Percentiles rank a stretch among this genome's conserved stretches.
phyloP scores from a whole-genome alignment of 495 filamentous ascomycete species.

The Penicillium bovifimosum region DNA sequence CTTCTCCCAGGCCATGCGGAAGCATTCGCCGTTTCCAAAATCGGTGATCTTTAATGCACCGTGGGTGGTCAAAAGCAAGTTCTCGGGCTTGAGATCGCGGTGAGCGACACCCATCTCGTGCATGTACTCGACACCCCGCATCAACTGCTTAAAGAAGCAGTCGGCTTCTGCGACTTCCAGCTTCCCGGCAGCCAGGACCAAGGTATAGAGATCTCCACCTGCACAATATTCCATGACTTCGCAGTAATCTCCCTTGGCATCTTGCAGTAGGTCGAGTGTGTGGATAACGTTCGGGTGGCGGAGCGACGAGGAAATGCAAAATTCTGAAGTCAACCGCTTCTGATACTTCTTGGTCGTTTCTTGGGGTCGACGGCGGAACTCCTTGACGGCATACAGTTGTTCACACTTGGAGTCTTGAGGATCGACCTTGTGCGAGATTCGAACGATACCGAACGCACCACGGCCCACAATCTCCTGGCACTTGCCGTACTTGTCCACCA shows the following conservation, averaged over 20 bases:
- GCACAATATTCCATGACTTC: constrained; percentile 99
- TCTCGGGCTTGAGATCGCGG: constrained; percentile 95
- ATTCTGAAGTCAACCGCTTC: constrained; percentile 96
- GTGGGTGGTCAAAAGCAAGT: constrained; percentile 86
- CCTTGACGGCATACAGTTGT: constrained; percentile 95
- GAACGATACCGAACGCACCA: constrained; percentile 93
- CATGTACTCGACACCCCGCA: constrained; percentile 99
- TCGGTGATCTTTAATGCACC: constrained; percentile 98
- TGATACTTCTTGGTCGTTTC: constrained; percentile 96
- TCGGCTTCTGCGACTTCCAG: constrained; percentile 92
- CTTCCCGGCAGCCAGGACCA: constrained; percentile 87
- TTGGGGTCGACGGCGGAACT: constrained; percentile 89
- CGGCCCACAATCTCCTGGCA: constrained; percentile 98
- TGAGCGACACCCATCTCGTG: constrained; percentile 99
- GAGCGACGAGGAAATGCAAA: constrained; percentile 96
- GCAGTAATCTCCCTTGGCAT: constrained; percentile 96
- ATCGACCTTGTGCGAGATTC: constrained; percentile 95
- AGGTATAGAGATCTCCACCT: constrained; percentile 91
- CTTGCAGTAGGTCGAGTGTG: constrained; percentile 89
- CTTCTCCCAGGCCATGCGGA: constrained; percentile 99
- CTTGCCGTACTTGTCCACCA: constrained; percentile 97
- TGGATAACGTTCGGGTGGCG: constrained; percentile 98
- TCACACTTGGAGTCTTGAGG: constrained; percentile 73
- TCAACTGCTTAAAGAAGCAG: constrained; percentile 98
- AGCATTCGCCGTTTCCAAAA: constrained; percentile 98